Percentiles rank a stretch among this genome's conserved stretches.
Evolutionary conservation across 371 early-diverging fungal species (phyloP).

Genomic region (Lichtheimia hyalospora): DNA sequence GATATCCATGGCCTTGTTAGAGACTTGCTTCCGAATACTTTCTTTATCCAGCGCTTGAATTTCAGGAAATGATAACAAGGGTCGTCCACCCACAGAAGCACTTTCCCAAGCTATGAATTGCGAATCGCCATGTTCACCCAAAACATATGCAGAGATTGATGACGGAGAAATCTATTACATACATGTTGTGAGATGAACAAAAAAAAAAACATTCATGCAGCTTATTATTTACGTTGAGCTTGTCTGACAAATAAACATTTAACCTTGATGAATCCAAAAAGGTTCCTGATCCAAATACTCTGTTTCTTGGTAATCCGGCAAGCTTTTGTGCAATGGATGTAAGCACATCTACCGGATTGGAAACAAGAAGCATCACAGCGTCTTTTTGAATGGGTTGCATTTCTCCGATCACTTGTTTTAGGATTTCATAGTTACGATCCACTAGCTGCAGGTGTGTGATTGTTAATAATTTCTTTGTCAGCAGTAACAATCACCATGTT

Average conservation of each 20-base stretch:
- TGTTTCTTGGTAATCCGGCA: conserved; percentile 72
- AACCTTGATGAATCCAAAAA: conserved; percentile 81
- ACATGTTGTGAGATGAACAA: neutral
- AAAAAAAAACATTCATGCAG: neutral
- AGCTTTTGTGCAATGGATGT: conserved; percentile 81
- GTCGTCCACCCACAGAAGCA: conserved; percentile 75
- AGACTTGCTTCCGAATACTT: conserved; percentile 51
- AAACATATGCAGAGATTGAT: conserved; percentile 76
- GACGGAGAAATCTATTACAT: conserved; percentile 48
- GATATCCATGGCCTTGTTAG: conserved; percentile 80
- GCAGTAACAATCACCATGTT: neutral
- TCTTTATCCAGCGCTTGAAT: conserved; percentile 55
- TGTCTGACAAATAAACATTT: conserved; percentile 59
- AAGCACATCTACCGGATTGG: conserved; percentile 84
- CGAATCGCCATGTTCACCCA: conserved; percentile 89
- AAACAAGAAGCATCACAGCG: conserved; percentile 72
- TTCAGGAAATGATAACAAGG: conserved; percentile 64
- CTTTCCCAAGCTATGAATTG: conserved; percentile 84
- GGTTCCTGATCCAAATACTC: conserved; percentile 88
- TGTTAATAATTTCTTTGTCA: neutral
- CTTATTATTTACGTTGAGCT: conserved; percentile 31
- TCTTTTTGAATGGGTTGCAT: conserved; percentile 75
- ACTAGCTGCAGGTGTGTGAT: conserved; percentile 46
- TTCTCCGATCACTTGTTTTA: conserved; percentile 64
- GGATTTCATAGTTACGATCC: conserved; percentile 77